A percentile compares a stretch with the other conserved stretches of the same genome.
Evolutionary conservation across 139 green algal genomes (phyloP).

Genomic region (Limnomonas spitsbergensis): DNA sequence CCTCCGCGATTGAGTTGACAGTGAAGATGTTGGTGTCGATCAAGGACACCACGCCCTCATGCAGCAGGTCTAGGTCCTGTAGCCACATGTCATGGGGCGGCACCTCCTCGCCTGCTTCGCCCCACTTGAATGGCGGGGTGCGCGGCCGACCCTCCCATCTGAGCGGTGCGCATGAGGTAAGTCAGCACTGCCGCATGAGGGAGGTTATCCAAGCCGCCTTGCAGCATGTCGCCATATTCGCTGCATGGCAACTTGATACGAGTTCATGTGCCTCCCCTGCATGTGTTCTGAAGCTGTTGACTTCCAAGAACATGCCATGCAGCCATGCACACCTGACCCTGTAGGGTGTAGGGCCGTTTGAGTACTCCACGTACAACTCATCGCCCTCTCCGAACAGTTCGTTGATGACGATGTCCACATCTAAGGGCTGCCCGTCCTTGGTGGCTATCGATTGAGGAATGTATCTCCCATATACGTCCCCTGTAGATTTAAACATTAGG

Average conservation of each 20-base stretch:
- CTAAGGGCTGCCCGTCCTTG: slow-evolving; percentile 62
- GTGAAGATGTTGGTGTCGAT: slow-evolving; percentile 43
- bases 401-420: slow-evolving; percentile 73
- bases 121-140: slow-evolving; percentile 68
- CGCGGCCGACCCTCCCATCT: slow-evolving; percentile 72
- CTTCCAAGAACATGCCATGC: too few species aligned
- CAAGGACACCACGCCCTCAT: slow-evolving; percentile 50
- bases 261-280: too few species aligned
- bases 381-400: slow-evolving; percentile 63
- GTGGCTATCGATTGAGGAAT: slow-evolving; percentile 67
- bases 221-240: background rate
- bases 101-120: slow-evolving; percentile 48
- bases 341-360: slow-evolving; percentile 56
- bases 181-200: background rate
- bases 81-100: slow-evolving; percentile 66
- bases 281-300: too few species aligned
- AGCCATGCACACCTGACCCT: slow-evolving; percentile 46
- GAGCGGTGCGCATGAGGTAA: too few species aligned
- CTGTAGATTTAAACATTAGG: slow-evolving; percentile 26
- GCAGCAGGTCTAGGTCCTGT: slow-evolving; percentile 54
- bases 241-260: too few species aligned
- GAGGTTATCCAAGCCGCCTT: background rate
- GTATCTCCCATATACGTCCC: slow-evolving; percentile 55
- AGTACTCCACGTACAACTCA: slow-evolving; percentile 69
- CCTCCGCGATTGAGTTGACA: slow-evolving; percentile 23